A percentile compares a stretch with the other conserved stretches of the same genome.
Evolutionary conservation across 257 asterid species (phyloP).

Genomic region (Solanum sitiens): DNA sequence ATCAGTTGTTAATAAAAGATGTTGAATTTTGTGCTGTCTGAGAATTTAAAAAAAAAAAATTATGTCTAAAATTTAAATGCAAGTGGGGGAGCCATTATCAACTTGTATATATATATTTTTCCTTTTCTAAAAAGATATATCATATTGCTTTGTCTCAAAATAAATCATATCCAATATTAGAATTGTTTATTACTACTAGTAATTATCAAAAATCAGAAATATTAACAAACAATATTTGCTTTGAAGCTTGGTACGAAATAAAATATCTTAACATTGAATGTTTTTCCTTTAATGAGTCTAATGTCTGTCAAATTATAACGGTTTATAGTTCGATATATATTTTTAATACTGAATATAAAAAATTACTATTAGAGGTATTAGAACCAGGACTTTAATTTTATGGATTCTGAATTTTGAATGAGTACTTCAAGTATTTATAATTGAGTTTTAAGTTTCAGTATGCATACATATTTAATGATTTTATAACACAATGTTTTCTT

Average conservation of each 20-base stretch:
- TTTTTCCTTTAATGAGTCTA: not conserved
- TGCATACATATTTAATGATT: not conserved
- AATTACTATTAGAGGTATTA: not conserved
- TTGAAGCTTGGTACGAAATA: not conserved
- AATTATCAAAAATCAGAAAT: not conserved
- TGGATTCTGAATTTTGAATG: not conserved
- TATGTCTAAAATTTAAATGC: not conserved
- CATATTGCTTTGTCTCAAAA: not conserved
- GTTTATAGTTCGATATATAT: rapidly evolving
- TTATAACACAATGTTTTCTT: not conserved
- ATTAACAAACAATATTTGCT: not conserved
- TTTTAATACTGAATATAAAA: not conserved
- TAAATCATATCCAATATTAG: not conserved
- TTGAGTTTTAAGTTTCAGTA: not conserved
- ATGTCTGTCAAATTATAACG: rapidly evolving
- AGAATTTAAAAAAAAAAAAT: not conserved
- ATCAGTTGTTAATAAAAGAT: not conserved
- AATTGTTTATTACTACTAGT: not conserved
- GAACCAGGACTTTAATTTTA: not conserved
- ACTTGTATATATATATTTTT: not conserved
- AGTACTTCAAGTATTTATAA: not conserved
- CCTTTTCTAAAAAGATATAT: not conserved
- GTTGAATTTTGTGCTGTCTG: not conserved
- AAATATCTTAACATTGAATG: not conserved
- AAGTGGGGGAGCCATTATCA: not conserved